Conservation (phyloP, 192 early-diverging fungal species). For the Gaertneriomyces semiglobifer region DNA sequence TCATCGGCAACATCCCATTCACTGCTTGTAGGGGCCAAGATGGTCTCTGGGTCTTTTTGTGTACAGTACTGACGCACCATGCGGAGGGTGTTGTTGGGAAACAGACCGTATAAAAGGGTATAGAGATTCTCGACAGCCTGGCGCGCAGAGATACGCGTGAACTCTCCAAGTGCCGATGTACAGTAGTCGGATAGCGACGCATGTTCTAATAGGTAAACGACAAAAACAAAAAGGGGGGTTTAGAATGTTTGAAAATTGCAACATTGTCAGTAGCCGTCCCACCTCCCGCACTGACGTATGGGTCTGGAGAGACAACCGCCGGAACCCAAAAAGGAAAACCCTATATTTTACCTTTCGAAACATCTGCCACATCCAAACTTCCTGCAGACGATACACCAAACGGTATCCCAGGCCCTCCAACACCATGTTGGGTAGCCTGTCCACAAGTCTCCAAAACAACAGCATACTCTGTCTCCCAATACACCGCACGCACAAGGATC, state of each 20-base stretch:
- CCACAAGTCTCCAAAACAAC: neutral
- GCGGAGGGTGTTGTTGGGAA: conserved; percentile 29
- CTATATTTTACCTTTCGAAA: too few species aligned
- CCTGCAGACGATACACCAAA: too few species aligned
- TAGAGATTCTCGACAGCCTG: conserved; percentile 24
- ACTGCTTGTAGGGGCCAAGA: too few species aligned
- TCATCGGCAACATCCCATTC: conserved; percentile 1
- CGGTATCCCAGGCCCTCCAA: too few species aligned
- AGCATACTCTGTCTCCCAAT: conserved; percentile 19
- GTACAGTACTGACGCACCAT: conserved; percentile 6
- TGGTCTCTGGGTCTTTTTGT: neutral
- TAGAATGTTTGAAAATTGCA: neutral
- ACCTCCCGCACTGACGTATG: too few species aligned
- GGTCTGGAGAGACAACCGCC: too few species aligned
- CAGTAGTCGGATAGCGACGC: neutral
- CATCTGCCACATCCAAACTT: too few species aligned
- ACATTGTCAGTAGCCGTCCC: too few species aligned
- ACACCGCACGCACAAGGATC: conserved; percentile 10
- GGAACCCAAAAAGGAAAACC: too few species aligned
- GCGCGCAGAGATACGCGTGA: conserved; percentile 5
- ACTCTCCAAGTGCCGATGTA: conserved; percentile 5
- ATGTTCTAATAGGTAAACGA: neutral
- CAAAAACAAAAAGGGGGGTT: too few species aligned
- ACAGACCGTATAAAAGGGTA: conserved; percentile 37
- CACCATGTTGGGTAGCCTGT: neutral